Evolutionary conservation across 192 early-diverging fungal genomes (phyloP).

Genomic region (Linnemannia exigua): DNA sequence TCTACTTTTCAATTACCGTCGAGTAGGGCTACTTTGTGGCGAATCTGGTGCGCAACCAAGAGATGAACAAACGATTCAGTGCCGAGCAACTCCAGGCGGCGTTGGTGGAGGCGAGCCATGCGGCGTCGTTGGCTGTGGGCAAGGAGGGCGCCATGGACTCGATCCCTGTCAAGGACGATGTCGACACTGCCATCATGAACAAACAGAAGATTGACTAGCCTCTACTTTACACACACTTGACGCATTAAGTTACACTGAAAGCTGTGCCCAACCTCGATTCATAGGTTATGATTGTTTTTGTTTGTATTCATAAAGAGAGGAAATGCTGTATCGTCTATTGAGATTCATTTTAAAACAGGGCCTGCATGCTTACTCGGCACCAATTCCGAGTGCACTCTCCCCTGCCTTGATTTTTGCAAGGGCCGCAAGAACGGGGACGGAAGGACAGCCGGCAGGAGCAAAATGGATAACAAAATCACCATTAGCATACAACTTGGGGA

Average conservation of each 20-base stretch:
- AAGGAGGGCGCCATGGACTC: slow-evolving; percentile 76
- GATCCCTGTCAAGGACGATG: slow-evolving; percentile 67
- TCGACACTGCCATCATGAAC: slow-evolving; percentile 41
- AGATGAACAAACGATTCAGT: slow-evolving; percentile 29
- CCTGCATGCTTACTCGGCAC: slow-evolving; percentile 16
- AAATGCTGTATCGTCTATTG: not conserved
- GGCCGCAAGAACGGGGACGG: slow-evolving; percentile 60
- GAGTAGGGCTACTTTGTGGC: slow-evolving; percentile 78
- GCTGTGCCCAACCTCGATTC: no score
- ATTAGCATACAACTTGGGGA: slow-evolving; percentile 58
- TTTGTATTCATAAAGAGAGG: not conserved
- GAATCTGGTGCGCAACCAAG: slow-evolving; percentile 61
- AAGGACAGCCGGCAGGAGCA: slow-evolving; percentile 69
- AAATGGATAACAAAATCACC: slow-evolving; percentile 73
- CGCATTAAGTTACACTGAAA: not conserved
- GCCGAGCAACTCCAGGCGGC: slow-evolving; percentile 59
- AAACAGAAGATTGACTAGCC: slow-evolving; percentile 23
- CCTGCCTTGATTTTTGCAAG: slow-evolving; percentile 51
- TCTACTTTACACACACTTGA: not conserved
- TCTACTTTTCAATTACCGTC: slow-evolving; percentile 53
- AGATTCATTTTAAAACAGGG: no score
- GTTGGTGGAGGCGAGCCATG: slow-evolving; percentile 70
- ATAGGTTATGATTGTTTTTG: not conserved
- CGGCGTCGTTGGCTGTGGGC: slow-evolving; percentile 77
- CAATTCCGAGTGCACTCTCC: slow-evolving; percentile 38